Base-by-base conservation (phyloP, 140 eudicot species). In the Ambrosia hybrid region DNA sequence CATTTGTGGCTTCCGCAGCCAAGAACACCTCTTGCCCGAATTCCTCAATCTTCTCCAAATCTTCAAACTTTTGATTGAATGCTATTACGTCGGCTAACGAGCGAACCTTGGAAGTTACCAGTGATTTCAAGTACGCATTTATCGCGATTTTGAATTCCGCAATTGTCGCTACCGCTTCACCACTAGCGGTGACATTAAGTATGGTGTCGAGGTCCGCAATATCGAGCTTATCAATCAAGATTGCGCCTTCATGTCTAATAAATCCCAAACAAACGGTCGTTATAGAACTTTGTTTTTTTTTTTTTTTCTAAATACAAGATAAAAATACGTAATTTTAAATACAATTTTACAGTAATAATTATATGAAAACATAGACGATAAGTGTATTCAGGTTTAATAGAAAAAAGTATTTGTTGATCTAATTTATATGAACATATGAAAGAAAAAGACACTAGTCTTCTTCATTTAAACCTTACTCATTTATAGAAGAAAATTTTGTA, bases 71-170 rank as follows among this genome's bases (percentile, higher is more conserved):
- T 13, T 87, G 51, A 51, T 87, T 92, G 85, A 89, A 92, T 65
- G 85, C 81, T 61, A 89, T 89, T 58, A 83, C 65, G 16, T 89
- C 92, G 15, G 90, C 78, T 68, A 91, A 74, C 14, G 96, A 84
- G 46, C 86, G 79, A 46, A 88, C 91, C 1, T 84, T 87, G 15
- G 96, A 89, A 16, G 69, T 55, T 13, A 78, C 70, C 4, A 92
- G 87, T 17, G 86, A 83, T 65, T 79, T 71, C 57, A 89, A 72
- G 82, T 89, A 92, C 26, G 57, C 79, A 57, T 83, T 87, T 58
- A 92, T 45, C 12, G 85, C 68, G 2, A 78, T 65, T 75, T 91
- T 83, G 85, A 91, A 91, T 68, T 91, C 94, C 16, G 87, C 86
- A 34, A 78, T 51, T 10, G 79, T 5, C 11, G 73, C 82, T 65